Percentiles rank a stretch among this genome's conserved stretches.
Conservation (phyloP, 371 early-diverging fungal species). For the Mortierella sp. region DNA sequence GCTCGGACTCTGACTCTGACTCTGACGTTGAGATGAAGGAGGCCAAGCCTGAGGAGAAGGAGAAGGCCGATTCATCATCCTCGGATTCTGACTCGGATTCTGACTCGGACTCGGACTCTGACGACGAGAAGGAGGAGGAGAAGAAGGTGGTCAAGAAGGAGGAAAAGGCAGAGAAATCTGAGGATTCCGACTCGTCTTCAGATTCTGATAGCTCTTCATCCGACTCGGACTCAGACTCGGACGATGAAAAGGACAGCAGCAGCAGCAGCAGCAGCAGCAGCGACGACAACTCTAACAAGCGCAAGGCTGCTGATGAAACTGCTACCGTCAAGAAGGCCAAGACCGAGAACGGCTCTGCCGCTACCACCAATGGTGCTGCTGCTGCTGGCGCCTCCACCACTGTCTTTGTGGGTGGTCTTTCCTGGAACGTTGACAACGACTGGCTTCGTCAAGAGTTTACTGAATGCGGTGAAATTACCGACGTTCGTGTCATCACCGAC, state of each 20-base stretch:
- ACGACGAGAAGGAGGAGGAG: slow-evolving; percentile 51
- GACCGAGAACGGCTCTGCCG: slow-evolving; percentile 38
- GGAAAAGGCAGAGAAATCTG: slow-evolving; percentile 51
- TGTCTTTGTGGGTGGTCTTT: slow-evolving; percentile 77
- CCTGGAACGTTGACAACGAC: slow-evolving; percentile 73
- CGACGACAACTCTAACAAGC: slow-evolving; percentile 50
- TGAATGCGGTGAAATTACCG: slow-evolving; percentile 71
- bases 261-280: too few species aligned
- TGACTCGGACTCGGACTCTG: slow-evolving; percentile 43
- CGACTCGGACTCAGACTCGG: slow-evolving; percentile 44
- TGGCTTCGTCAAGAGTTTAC: slow-evolving; percentile 66
- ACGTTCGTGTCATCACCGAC: slow-evolving; percentile 76
- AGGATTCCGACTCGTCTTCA: slow-evolving; percentile 24
- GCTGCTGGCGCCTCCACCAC: slow-evolving; percentile 47
- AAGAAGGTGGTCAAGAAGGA: slow-evolving; percentile 53
- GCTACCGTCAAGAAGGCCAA: slow-evolving; percentile 64
- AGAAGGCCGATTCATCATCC: slow-evolving; percentile 21
- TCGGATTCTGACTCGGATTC: slow-evolving; percentile 14
- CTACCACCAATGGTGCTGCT: slow-evolving; percentile 47
- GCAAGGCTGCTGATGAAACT: slow-evolving; percentile 56
- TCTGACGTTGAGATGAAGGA: slow-evolving; percentile 52
- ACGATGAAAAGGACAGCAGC: slow-evolving; percentile 55
- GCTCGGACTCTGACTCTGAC: slow-evolving; percentile 30
- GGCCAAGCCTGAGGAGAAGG: slow-evolving; percentile 14
- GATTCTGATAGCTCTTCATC: slow-evolving; percentile 24